Evolutionary conservation across 1,284 basidiomycete genomes (phyloP).

Genomic region (Ganoderma resinaceum): DNA sequence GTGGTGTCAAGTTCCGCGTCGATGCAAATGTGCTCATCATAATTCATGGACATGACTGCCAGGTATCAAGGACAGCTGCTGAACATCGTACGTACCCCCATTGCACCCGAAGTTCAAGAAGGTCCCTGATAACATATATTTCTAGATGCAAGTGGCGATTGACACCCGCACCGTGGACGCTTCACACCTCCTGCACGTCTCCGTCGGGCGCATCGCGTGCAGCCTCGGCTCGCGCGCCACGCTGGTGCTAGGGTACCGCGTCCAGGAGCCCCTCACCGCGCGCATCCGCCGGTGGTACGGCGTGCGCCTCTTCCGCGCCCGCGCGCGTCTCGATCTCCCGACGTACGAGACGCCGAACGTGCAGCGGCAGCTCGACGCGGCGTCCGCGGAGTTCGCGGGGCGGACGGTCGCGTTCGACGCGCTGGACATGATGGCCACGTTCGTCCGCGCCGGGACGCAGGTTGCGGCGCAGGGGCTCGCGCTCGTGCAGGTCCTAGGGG

Average conservation of each 20-base stretch:
- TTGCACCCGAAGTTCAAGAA: not conserved
- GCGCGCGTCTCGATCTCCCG: slow-evolving; percentile 75
- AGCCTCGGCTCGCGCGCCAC: slow-evolving; percentile 54
- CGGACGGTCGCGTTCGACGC: slow-evolving; percentile 66
- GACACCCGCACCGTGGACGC: slow-evolving; percentile 69
- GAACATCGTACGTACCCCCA: slow-evolving; percentile 46
- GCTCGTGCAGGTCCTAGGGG: slow-evolving; percentile 60
- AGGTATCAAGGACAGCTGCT: slow-evolving; percentile 73
- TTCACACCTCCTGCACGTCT: slow-evolving; percentile 58
- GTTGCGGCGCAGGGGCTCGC: slow-evolving; percentile 68
- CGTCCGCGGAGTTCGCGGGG: slow-evolving; percentile 21
- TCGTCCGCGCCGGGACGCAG: slow-evolving; percentile 55
- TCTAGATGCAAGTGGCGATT: slow-evolving; percentile 63
- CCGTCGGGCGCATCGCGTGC: slow-evolving; percentile 59
- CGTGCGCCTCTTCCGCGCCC: slow-evolving; percentile 65
- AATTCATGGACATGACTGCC: slow-evolving; percentile 1
- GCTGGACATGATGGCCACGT: slow-evolving; percentile 49
- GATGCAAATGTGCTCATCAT: not conserved
- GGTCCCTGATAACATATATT: not conserved
- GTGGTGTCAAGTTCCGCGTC: not conserved
- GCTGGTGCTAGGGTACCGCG: slow-evolving; percentile 43
- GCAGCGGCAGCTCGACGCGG: slow-evolving; percentile 56
- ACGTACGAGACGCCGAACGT: slow-evolving; percentile 73
- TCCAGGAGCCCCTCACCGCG: slow-evolving; percentile 57
- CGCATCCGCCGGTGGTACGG: slow-evolving; percentile 70